A percentile compares a stretch with the other conserved stretches of the same genome.
These are phyloP conservation scores for Capsicum pubescens DNA, from an alignment of 257 asterid genomes.

Conservation along the genomic window DNA sequence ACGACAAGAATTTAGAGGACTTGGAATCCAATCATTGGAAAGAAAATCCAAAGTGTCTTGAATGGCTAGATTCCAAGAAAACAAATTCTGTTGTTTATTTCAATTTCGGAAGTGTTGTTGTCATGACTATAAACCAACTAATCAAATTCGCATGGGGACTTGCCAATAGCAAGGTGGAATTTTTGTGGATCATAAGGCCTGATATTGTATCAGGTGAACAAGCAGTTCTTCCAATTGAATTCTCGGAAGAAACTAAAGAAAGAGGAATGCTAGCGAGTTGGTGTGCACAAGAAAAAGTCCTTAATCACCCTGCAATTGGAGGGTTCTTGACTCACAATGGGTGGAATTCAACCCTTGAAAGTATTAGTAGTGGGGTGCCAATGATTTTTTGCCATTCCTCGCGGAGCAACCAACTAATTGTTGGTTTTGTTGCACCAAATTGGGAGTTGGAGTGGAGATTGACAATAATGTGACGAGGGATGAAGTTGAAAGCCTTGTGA, in stretches of 20 bases:
- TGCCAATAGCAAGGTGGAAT: slow-evolving; percentile 43
- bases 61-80: slow-evolving; percentile 56
- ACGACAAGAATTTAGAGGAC: background rate
- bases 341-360: slow-evolving; percentile 60
- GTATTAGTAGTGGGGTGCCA: slow-evolving; percentile 51
- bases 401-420: slow-evolving; percentile 62
- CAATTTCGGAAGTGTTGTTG: slow-evolving; percentile 52
- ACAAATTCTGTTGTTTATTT: slow-evolving; percentile 51
- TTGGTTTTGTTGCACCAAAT: slow-evolving; percentile 48
- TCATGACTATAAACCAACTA: slow-evolving; percentile 47
- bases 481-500: slow-evolving; percentile 48
- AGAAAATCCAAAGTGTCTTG: slow-evolving; percentile 45
- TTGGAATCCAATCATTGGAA: slow-evolving; percentile 58
- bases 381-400: slow-evolving; percentile 67
- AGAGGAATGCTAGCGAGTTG: slow-evolving; percentile 48
- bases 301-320: slow-evolving; percentile 51
- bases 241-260: slow-evolving; percentile 40
- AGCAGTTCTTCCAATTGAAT: slow-evolving; percentile 39
- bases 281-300: slow-evolving; percentile 67
- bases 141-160: slow-evolving; percentile 64
- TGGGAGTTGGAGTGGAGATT: slow-evolving; percentile 59
- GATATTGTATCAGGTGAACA: slow-evolving; percentile 50
- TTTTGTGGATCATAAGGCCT: slow-evolving; percentile 60
- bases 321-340: slow-evolving; percentile 67
- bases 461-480: slow-evolving; percentile 51